Conservation (phyloP, 805 yeast genomes). For the Lachancea sp. region DNA sequence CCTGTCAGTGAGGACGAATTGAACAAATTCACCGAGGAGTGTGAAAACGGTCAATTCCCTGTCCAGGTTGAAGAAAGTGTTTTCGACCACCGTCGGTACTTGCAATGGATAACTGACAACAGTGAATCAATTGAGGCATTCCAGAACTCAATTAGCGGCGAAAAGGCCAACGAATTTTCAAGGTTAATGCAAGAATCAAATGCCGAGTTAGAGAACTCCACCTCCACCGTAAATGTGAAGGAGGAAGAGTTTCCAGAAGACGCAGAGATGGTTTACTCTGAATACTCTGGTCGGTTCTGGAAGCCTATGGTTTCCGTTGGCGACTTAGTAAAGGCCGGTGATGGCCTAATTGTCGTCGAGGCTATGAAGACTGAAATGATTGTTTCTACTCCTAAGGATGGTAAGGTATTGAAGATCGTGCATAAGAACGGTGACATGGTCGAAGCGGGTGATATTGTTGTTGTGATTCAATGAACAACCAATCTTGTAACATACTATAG, state of each 20-base stretch:
- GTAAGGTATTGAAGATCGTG: conserved; percentile 64
- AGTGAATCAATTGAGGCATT: conserved; percentile 64
- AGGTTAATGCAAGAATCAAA: conserved; percentile 74
- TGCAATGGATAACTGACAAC: conserved; percentile 71
- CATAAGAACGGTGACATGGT: conserved; percentile 93
- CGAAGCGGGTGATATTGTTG: conserved; percentile 93
- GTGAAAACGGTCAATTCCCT: conserved; percentile 71
- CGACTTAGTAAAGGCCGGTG: conserved; percentile 64
- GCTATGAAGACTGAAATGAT: conserved; percentile 99
- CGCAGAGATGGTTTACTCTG: conserved; percentile 84
- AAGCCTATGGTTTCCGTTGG: conserved; percentile 79
- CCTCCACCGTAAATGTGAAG: conserved; percentile 39
- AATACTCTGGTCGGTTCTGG: conserved; percentile 97
- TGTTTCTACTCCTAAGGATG: conserved; percentile 62
- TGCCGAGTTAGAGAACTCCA: conserved; percentile 56
- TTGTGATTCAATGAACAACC: conserved; percentile 49
- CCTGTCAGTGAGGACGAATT: conserved; percentile 84
- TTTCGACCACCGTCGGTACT: conserved; percentile 76
- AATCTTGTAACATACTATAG: neutral
- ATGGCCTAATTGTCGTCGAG: conserved; percentile 82
- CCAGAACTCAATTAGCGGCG: conserved; percentile 64
- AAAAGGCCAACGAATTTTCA: conserved; percentile 79
- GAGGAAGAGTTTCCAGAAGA: conserved; percentile 63
- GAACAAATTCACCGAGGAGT: conserved; percentile 62
- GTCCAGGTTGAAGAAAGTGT: conserved; percentile 70